phyloP scores from a whole-genome alignment of 2,329 filamentous ascomycete genomes.

The Beauveria medogensis region DNA sequence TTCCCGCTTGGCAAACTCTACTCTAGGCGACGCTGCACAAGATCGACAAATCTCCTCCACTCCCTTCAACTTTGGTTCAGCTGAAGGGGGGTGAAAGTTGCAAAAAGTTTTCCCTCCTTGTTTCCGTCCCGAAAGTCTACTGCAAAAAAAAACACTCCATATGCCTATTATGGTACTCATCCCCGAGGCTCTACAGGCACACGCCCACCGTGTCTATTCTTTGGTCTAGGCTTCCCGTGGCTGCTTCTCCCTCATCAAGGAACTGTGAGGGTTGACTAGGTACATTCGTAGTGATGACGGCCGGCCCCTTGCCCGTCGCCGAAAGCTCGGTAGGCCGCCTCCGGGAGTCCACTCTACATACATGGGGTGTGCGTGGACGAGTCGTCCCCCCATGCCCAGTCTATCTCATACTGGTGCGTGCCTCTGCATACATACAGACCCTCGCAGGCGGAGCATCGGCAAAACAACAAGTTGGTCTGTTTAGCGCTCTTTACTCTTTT shows the following conservation, averaged over 20 bases:
- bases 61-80: neutral
- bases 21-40: neutral
- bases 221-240: neutral
- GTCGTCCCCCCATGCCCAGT: neutral
- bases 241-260: neutral
- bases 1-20: slow-evolving; percentile 8
- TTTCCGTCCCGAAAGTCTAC: neutral
- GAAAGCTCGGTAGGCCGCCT: neutral
- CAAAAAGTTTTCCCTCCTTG: neutral
- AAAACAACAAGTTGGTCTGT: neutral
- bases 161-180: neutral
- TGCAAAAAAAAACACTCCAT: neutral
- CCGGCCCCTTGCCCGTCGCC: neutral
- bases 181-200: neutral
- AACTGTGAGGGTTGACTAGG: neutral
- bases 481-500: neutral
- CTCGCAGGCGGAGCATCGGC: neutral
- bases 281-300: neutral
- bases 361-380: neutral
- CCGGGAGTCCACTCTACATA: neutral
- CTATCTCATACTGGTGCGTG: neutral
- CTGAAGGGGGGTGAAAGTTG: neutral
- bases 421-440: neutral
- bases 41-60: neutral
- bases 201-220: neutral